Evolutionary conservation across 305 asterid species (phyloP).

Genomic region (Fraxinus paxiana): DNA sequence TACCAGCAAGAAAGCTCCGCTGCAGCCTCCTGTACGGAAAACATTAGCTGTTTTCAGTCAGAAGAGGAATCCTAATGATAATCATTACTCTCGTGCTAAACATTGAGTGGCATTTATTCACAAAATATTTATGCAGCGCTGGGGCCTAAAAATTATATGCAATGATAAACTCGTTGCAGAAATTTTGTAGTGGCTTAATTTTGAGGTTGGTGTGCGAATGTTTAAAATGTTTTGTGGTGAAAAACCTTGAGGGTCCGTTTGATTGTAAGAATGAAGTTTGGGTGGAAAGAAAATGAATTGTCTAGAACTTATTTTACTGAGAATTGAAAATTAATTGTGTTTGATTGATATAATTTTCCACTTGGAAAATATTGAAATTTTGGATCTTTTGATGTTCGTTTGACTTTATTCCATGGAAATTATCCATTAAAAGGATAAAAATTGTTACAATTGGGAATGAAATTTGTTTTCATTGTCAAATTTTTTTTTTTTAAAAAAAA

Average conservation of each 20-base stretch:
- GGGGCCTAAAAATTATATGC: not conserved
- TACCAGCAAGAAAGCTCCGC: slow-evolving; percentile 66
- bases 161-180: not conserved
- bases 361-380: no score
- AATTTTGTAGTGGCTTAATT: slow-evolving; percentile 20
- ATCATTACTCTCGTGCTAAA: slow-evolving; percentile 69
- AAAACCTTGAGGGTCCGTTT: not conserved
- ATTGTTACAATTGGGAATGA: no score
- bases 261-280: no score
- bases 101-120: slow-evolving; percentile 26
- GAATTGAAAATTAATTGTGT: no score
- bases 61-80: slow-evolving; percentile 90
- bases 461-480: no score
- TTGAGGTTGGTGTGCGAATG: not conserved
- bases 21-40: slow-evolving; percentile 87
- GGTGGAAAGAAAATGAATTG: no score
- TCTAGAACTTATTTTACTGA: no score
- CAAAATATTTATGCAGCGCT: not conserved
- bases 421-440: no score
- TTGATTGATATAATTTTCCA: no score
- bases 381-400: no score
- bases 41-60: slow-evolving; percentile 84
- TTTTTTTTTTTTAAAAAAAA: no score
- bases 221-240: not conserved
- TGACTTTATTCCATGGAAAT: no score